Percentiles rank a stretch among this genome's conserved stretches.
Conservation (phyloP, 1,284 basidiomycete genomes). For the Irpex lacteus region DNA sequence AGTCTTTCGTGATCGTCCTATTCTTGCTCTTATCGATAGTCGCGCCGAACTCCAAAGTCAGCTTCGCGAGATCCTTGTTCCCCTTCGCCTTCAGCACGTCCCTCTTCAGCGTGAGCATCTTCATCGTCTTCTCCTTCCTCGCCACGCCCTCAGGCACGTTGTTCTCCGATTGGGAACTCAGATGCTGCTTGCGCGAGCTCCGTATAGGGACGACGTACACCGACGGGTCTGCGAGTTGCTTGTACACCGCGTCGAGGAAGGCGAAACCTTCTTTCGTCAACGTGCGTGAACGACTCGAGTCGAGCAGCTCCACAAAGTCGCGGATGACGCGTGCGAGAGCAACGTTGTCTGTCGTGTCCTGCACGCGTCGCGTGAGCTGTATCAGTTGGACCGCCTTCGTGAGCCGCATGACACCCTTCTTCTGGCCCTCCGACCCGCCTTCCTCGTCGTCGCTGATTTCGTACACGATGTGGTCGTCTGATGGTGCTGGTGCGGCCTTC, state of each 20-base stretch:
- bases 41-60: slow-evolving; percentile 65
- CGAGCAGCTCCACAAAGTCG: slow-evolving; percentile 58
- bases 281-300: slow-evolving; percentile 59
- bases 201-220: slow-evolving; percentile 54
- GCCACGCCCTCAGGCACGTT: slow-evolving; percentile 34
- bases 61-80: slow-evolving; percentile 54
- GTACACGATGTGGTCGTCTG: slow-evolving; percentile 34
- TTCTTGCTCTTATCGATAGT: slow-evolving; percentile 64
- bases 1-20: slow-evolving; percentile 72
- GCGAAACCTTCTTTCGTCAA: slow-evolving; percentile 69
- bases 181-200: slow-evolving; percentile 38
- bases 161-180: slow-evolving; percentile 20
- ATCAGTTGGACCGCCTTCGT: slow-evolving; percentile 54
- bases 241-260: slow-evolving; percentile 65
- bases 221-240: slow-evolving; percentile 65
- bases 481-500: slow-evolving; percentile 19
- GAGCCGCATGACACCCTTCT: slow-evolving; percentile 31
- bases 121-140: slow-evolving; percentile 47
- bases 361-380: slow-evolving; percentile 41
- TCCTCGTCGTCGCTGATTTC: slow-evolving; percentile 49
- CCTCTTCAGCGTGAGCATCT: slow-evolving; percentile 50
- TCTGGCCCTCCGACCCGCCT: slow-evolving; percentile 25
- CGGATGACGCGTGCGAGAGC: slow-evolving; percentile 48
- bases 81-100: slow-evolving; percentile 48
- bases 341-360: slow-evolving; percentile 50